Percentiles rank a stretch among this genome's conserved stretches.
phyloP scores from a whole-genome alignment of 176 grass and related monocot species.

The Otatea glauca region DNA sequence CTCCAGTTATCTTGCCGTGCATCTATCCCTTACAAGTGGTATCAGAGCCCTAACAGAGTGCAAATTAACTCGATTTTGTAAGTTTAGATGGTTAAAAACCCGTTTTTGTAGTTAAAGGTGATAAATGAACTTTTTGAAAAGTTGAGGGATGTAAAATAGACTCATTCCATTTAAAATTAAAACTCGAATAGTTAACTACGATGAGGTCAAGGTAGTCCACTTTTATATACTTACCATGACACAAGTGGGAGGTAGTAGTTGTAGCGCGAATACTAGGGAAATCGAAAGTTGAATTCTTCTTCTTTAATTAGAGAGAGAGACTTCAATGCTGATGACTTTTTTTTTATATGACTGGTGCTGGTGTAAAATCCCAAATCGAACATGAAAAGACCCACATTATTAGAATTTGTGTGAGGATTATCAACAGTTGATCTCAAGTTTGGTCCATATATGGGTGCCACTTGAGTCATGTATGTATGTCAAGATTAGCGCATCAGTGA shows the following conservation, averaged over 20 bases:
- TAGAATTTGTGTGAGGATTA: background rate
- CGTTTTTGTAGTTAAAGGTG: no score
- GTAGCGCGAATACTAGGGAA: background rate
- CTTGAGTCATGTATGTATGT: no score
- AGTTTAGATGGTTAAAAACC: no score
- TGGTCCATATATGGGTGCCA: no score
- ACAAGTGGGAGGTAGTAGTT: background rate
- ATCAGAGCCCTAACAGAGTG: no score
- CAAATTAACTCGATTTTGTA: no score
- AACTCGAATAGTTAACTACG: background rate
- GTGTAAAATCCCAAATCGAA: background rate
- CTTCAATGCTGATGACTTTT: background rate
- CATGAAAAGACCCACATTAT: background rate
- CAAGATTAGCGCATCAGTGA: no score
- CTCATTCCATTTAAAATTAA: background rate
- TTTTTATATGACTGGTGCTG: background rate
- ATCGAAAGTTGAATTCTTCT: background rate
- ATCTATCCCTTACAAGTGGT: no score
- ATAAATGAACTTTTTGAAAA: no score
- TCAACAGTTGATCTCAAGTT: background rate
- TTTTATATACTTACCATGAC: background rate
- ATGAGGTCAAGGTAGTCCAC: background rate
- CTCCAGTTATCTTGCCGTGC: no score
- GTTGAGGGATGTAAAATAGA: background rate
- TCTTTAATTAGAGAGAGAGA: background rate